Conservation (phyloP, 2,329 filamentous ascomycete species). For the Dothideomycetes sp. region DNA sequence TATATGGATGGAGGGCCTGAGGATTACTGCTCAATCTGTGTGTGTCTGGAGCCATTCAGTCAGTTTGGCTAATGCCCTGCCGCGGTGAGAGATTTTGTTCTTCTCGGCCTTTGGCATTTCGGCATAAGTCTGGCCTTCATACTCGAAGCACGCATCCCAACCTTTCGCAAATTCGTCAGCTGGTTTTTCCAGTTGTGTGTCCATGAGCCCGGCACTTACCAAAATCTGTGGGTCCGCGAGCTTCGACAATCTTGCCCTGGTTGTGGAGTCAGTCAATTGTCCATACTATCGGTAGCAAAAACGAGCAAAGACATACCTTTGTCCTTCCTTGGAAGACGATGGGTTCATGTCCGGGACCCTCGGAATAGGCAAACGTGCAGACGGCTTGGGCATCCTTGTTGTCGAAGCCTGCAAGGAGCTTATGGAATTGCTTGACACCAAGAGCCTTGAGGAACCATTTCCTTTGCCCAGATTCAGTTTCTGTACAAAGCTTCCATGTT, state of each 20-base stretch:
- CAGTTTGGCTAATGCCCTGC: constrained; percentile 77
- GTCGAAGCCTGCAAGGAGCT: constrained; percentile 75
- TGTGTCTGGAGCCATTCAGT: constrained; percentile 55
- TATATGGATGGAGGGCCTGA: not conserved
- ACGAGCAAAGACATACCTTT: constrained; percentile 46
- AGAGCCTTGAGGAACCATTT: constrained; percentile 88
- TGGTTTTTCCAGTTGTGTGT: too few species aligned
- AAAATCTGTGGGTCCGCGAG: constrained; percentile 71
- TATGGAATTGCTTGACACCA: constrained; percentile 79
- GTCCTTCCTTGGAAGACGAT: constrained; percentile 89
- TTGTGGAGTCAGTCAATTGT: constrained; percentile 14
- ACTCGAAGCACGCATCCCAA: constrained; percentile 96
- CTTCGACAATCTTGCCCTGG: constrained; percentile 71
- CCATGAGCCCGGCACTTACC: constrained; percentile 47
- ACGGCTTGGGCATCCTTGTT: constrained; percentile 90
- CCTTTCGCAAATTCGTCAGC: constrained; percentile 51
- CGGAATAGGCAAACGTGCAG: constrained; percentile 88
- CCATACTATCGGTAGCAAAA: not conserved
- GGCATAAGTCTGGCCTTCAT: constrained; percentile 82
- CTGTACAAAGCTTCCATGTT: too few species aligned
- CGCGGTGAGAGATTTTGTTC: constrained; percentile 89
- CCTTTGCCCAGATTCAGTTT: constrained; percentile 38
- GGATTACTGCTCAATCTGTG: constrained; percentile 3
- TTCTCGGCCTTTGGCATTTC: constrained; percentile 86
- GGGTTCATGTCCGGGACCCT: constrained; percentile 73